Percentiles rank a stretch among this genome's conserved stretches.
phyloP scores from a whole-genome alignment of 495 filamentous ascomycete species.

The Penicillium paxilli region DNA sequence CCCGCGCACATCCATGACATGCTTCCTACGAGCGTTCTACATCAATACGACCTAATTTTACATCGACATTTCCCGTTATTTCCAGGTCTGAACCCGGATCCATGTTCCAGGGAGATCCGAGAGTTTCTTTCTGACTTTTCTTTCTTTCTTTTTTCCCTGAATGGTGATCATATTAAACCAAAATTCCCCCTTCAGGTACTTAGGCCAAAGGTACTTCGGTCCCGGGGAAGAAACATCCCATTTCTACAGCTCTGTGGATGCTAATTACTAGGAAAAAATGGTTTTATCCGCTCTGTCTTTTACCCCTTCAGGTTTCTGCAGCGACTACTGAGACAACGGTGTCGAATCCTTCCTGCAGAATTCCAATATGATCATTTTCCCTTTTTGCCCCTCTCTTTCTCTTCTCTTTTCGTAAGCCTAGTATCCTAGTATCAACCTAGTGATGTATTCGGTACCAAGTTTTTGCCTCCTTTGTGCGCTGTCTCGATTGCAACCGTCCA shows the following conservation, averaged over 20 bases:
- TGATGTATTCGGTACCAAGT: neutral
- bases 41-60: slow-evolving; percentile 6
- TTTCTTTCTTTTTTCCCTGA: slow-evolving; percentile 8
- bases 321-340: slow-evolving; percentile 10
- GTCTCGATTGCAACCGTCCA: slow-evolving; percentile 25
- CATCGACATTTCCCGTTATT: neutral
- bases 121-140: neutral
- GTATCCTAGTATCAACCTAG: neutral
- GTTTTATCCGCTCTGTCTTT: slow-evolving; percentile 5
- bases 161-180: slow-evolving; percentile 3
- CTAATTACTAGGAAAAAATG: neutral
- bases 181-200: neutral
- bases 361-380: neutral
- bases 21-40: slow-evolving; percentile 5
- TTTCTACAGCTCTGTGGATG: neutral
- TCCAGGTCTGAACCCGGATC: slow-evolving; percentile 11
- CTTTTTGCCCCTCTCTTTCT: neutral
- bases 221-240: neutral
- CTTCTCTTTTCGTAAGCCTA: neutral
- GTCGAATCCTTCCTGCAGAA: slow-evolving; percentile 12
- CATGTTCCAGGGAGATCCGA: slow-evolving; percentile 1
- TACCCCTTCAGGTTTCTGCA: slow-evolving; percentile 19
- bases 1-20: slow-evolving; percentile 5
- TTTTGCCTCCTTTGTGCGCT: slow-evolving; percentile 11
- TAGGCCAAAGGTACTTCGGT: neutral